A percentile compares a stretch with the other conserved stretches of the same genome.
Conservation (phyloP, 768 basidiomycete genomes). For the Tricholomella constricta region DNA sequence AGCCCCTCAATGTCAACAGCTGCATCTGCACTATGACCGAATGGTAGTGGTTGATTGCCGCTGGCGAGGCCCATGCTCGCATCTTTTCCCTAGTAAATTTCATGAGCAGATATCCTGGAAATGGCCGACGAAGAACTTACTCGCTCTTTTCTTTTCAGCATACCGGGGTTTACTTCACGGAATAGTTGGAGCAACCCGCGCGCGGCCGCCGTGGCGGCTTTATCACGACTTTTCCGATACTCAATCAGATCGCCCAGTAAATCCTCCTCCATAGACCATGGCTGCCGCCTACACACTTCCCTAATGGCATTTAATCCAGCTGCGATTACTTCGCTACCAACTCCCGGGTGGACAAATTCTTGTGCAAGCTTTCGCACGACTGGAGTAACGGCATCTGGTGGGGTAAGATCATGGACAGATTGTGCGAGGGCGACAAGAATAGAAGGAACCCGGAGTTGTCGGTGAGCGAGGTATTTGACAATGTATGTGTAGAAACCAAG, state of each 20-base stretch:
- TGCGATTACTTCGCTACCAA: slow-evolving; percentile 91
- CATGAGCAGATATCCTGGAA: slow-evolving; percentile 4
- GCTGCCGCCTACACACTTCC: slow-evolving; percentile 92
- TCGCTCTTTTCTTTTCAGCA: slow-evolving; percentile 87
- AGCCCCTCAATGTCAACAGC: slow-evolving; percentile 91
- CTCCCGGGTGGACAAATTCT: slow-evolving; percentile 97
- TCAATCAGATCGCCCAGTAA: slow-evolving; percentile 89
- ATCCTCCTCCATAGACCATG: slow-evolving; percentile 97
- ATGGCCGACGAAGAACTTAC: slow-evolving; percentile 40
- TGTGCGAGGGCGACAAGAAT: slow-evolving; percentile 95
- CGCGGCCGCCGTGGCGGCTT: slow-evolving; percentile 87
- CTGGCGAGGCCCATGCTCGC: slow-evolving; percentile 75
- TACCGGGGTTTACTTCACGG: slow-evolving; percentile 92
- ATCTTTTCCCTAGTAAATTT: slow-evolving; percentile 75
- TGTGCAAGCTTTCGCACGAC: slow-evolving; percentile 89
- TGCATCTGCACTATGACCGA: slow-evolving; percentile 74
- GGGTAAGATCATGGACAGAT: slow-evolving; percentile 92
- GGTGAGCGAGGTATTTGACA: slow-evolving; percentile 89
- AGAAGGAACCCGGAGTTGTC: slow-evolving; percentile 88
- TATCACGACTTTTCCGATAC: slow-evolving; percentile 94
- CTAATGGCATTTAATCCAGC: slow-evolving; percentile 96
- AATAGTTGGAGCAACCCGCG: slow-evolving; percentile 87
- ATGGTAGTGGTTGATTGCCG: slow-evolving; percentile 72
- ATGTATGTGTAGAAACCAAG: slow-evolving; percentile 96
- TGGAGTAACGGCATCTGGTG: slow-evolving; percentile 88